These are phyloP conservation scores for Pisolithus sp. DNA, from an alignment of 768 basidiomycete species.

Conservation along the genomic window DNA sequence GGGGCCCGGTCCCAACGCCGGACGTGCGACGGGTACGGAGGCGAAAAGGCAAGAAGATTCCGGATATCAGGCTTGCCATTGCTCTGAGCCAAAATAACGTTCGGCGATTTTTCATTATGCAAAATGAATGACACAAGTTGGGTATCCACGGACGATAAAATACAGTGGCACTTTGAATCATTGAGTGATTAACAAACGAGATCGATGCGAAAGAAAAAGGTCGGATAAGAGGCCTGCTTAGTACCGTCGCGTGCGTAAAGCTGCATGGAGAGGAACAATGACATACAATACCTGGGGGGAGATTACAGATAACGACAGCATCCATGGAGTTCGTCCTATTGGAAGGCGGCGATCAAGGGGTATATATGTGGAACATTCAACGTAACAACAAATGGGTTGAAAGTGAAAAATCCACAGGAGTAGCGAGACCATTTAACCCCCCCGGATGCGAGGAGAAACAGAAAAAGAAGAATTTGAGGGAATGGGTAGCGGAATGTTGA, in stretches of 20 bases:
- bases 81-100: too few species aligned
- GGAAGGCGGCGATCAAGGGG: neutral
- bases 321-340: neutral
- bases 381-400: neutral
- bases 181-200: neutral
- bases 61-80: too few species aligned
- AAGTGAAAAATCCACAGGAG: neutral
- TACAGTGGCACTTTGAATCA: neutral
- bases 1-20: too few species aligned
- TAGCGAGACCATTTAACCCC: neutral
- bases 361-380: neutral
- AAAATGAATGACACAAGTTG: neutral
- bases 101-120: too few species aligned
- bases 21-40: too few species aligned
- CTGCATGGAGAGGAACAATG: neutral
- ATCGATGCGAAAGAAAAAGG: neutral
- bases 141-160: neutral
- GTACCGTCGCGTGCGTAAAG: neutral
- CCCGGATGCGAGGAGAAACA: slow-evolving; percentile 5
- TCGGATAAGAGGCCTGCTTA: neutral
- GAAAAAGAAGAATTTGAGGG: slow-evolving; percentile 35
- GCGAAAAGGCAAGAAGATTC: too few species aligned
- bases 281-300: neutral
- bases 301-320: neutral
- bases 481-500: slow-evolving; percentile 36